Base-by-base conservation (phyloP, 2,329 filamentous ascomycete species). In the Colletotrichum ledebouriae region DNA sequence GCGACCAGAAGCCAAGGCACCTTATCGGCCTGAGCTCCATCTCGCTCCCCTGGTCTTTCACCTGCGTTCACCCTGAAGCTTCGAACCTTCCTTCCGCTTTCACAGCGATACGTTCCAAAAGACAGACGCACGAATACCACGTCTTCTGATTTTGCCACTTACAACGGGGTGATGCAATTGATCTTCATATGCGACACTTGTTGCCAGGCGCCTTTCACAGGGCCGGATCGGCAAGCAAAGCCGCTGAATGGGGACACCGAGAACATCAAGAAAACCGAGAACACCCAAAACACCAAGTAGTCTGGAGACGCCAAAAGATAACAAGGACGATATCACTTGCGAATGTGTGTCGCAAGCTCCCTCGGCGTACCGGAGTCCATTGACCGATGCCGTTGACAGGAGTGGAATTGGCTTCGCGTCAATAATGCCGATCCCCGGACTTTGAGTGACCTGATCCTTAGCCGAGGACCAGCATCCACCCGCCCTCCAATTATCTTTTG, bases 291-390 rank as follows among this genome's bases (percentile, higher is more conserved):
- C 29, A 29, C 7, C 6, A 29, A 29, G 29, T 1, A 29, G 1
- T 29, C 29, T 9, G 29, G 7, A 29, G 29, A 29, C 29, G 7
- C 29, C 29, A 6, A 29, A 29, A 29, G 29, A 29, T 29, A 29
- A 29, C 4, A 29, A 29, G 29, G 37, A 39, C 37, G 37, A 39
- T 39, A 13, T 15, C 11, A 15, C 37, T 39, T 25, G 17, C 46
- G 6, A 25, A 4, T 20, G n/a, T 49, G 46, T 7, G 25, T 6
- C 53, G 39, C 53, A 15, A 44, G 25, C 20, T 57, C 53, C 37
- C 39, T 57, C 53, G 53, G 53, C 53, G 53, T 37, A 37, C 22
- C 37, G 39, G 53, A 65, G 39, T 55, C 47, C 29, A 56, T 47
- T 37, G 34, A 29, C 47, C 57, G 20, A n/a, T 59, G 20, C 46